phyloP scores from a whole-genome alignment of 257 asterid genomes.

The Mitragyna speciosa region DNA sequence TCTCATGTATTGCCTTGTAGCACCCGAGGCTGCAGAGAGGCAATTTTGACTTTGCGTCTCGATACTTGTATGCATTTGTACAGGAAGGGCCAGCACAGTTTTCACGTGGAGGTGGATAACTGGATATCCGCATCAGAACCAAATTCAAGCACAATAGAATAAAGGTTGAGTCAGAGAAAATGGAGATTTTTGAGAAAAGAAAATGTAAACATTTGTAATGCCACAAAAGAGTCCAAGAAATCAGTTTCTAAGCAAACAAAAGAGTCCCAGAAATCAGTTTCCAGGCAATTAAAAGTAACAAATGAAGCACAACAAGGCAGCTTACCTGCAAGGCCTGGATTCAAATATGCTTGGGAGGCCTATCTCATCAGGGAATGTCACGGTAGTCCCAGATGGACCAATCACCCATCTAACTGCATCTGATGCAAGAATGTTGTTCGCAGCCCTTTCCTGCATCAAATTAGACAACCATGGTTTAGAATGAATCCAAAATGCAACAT shows the following conservation, averaged over 20 bases:
- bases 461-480: not conserved
- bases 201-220: not conserved
- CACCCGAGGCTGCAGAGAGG: slow-evolving; percentile 84
- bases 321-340: slow-evolving; percentile 63
- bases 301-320: not conserved
- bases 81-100: slow-evolving; percentile 80
- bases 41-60: slow-evolving; percentile 70
- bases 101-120: slow-evolving; percentile 82
- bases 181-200: not conserved
- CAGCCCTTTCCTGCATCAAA: slow-evolving; percentile 59
- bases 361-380: slow-evolving; percentile 72
- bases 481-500: slow-evolving; percentile 9
- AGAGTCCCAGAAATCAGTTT: not conserved
- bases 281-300: not conserved
- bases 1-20: slow-evolving; percentile 61
- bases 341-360: slow-evolving; percentile 85
- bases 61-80: slow-evolving; percentile 66
- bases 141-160: not conserved
- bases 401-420: slow-evolving; percentile 72
- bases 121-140: slow-evolving; percentile 33
- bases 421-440: slow-evolving; percentile 41
- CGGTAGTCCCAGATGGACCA: slow-evolving; percentile 81
- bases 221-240: not conserved
- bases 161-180: not conserved
- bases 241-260: not conserved